These are phyloP conservation scores for Aureobasidium sp. DNA, from an alignment of 2,329 filamentous ascomycete genomes.

Conservation along the genomic window DNA sequence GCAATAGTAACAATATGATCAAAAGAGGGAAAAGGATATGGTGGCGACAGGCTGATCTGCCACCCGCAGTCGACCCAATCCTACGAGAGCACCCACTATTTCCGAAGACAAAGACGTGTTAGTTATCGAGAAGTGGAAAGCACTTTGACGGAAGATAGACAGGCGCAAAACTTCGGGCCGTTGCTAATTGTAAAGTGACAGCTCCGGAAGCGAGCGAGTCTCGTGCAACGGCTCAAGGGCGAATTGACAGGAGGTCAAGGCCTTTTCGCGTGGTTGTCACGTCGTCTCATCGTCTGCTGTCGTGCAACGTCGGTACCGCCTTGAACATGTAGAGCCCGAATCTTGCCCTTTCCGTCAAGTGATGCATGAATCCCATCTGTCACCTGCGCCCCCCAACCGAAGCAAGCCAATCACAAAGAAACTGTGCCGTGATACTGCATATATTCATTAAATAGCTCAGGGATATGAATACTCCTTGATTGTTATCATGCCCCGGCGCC, in stretches of 20 bases:
- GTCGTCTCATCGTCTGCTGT: conserved; percentile 10
- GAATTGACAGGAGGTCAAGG: conserved; percentile 8
- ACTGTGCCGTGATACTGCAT: background rate
- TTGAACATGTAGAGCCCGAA: conserved; percentile 4
- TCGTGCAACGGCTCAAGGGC: background rate
- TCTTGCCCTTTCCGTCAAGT: background rate
- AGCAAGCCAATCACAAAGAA: background rate
- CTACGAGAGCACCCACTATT: background rate
- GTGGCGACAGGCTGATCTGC: background rate
- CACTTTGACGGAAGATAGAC: background rate
- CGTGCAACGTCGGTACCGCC: conserved; percentile 1
- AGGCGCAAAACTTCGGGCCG: background rate
- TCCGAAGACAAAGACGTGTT: background rate
- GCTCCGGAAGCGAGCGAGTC: conserved; percentile 10
- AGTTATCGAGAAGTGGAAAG: background rate
- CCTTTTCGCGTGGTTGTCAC: conserved; percentile 9
- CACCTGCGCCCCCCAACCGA: background rate
- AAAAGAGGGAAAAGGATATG: background rate
- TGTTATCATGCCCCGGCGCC: background rate
- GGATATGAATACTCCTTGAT: background rate
- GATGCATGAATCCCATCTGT: conserved; percentile 3
- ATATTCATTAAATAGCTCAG: background rate
- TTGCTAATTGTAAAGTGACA: conserved; percentile 1
- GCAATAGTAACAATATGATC: background rate
- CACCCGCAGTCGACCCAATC: conserved; percentile 3